phyloP scores from a whole-genome alignment of 768 basidiomycete species.

The Pulveroboletus sp. region DNA sequence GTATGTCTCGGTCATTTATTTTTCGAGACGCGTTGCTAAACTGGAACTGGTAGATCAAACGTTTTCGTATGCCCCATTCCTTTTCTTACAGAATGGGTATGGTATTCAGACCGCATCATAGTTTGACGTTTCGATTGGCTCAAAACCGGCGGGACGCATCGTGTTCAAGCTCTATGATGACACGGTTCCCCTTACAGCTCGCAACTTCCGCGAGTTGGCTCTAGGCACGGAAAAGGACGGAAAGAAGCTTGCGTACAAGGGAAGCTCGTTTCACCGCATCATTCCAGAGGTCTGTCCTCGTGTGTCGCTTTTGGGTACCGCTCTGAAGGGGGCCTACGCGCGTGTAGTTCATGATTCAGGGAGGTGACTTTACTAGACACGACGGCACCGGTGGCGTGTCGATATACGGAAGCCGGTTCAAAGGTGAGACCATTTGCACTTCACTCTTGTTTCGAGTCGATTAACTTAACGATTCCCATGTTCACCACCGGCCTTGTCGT shows the following conservation, averaged over 20 bases:
- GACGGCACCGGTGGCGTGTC: constrained; percentile 84
- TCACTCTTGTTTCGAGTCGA: background rate
- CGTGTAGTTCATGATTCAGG: constrained; percentile 79
- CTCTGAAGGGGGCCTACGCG: background rate
- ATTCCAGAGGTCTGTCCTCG: constrained; percentile 53
- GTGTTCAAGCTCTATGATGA: constrained; percentile 84
- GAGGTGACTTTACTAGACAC: constrained; percentile 77
- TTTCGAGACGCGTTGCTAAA: constrained; percentile 1
- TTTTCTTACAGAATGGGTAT: background rate
- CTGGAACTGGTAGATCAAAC: constrained; percentile 11
- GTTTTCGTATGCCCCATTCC: constrained; percentile 33
- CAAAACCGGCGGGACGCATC: constrained; percentile 62
- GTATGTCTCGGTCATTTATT: constrained; percentile 1
- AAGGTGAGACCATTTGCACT: constrained; percentile 38
- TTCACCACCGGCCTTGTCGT: background rate
- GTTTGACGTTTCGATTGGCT: constrained; percentile 68
- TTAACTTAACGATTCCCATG: background rate
- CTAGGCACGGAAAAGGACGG: constrained; percentile 42
- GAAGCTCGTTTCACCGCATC: constrained; percentile 68
- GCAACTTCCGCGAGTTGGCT: constrained; percentile 80
- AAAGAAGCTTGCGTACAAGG: constrained; percentile 70
- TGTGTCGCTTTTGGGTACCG: background rate
- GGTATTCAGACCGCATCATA: constrained; percentile 23
- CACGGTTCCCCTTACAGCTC: constrained; percentile 75
- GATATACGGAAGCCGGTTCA: constrained; percentile 81